These are phyloP conservation scores for Cystoderma amianthinum DNA, from an alignment of 768 basidiomycete species.

Conservation along the genomic window DNA sequence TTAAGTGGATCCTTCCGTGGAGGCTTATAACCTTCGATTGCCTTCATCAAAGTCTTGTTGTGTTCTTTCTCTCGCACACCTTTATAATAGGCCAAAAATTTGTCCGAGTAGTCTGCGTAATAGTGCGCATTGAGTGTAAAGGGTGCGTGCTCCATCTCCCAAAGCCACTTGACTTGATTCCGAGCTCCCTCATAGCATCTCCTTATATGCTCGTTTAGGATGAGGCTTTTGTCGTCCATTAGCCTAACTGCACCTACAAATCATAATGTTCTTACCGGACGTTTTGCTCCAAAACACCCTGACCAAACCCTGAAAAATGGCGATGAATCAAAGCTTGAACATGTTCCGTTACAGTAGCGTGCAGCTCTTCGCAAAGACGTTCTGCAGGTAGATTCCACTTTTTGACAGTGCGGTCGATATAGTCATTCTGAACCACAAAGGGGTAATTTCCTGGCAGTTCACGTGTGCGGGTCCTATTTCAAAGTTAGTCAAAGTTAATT, in stretches of 20 bases:
- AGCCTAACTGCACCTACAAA: neutral
- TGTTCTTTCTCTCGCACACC: neutral
- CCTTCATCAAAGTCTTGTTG: neutral
- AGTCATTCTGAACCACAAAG: slow-evolving; percentile 2
- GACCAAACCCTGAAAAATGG: slow-evolving; percentile 1
- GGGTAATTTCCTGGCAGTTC: slow-evolving; percentile 1
- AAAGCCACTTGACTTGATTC: neutral
- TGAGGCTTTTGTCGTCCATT: neutral
- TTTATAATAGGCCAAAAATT: neutral
- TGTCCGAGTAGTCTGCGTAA: neutral
- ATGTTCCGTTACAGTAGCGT: neutral
- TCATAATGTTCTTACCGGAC: neutral
- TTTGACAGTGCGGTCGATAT: slow-evolving; percentile 1
- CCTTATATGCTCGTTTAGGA: neutral
- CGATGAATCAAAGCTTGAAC: neutral
- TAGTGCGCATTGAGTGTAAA: neutral
- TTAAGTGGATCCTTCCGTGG: no score
- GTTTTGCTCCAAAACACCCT: neutral
- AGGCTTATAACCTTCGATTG: neutral
- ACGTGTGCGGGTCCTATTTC: neutral
- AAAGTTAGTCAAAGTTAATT: neutral
- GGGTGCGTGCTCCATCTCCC: neutral
- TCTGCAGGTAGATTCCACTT: slow-evolving; percentile 1
- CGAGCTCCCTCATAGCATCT: neutral
- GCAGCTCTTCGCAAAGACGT: neutral